A percentile compares a stretch with the other conserved stretches of the same genome.
These are phyloP conservation scores for Kodamaea lidongshanica DNA, from an alignment of 805 yeast genomes.

Conservation along the genomic window DNA sequence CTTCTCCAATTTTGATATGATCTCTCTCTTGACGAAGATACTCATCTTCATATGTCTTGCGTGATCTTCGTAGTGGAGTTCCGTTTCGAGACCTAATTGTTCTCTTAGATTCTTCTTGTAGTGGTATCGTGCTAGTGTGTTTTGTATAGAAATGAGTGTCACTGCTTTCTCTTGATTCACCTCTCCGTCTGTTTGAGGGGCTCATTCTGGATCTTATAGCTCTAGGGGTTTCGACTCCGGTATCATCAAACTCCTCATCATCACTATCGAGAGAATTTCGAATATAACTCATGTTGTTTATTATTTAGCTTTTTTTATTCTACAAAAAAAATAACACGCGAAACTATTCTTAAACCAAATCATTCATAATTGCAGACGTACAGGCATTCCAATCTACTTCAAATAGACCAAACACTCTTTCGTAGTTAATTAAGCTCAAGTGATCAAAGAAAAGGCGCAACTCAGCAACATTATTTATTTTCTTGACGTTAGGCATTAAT, in stretches of 20 bases:
- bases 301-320: no score
- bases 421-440: constrained; percentile 59
- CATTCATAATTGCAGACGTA: constrained; percentile 51
- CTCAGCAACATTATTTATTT: constrained; percentile 36
- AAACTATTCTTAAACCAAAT: constrained; percentile 28
- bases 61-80: constrained; percentile 17
- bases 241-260: constrained; percentile 28
- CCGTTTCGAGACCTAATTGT: constrained; percentile 12
- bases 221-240: constrained; percentile 23
- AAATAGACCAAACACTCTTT: constrained; percentile 51
- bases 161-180: constrained; percentile 4
- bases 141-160: constrained; percentile 1
- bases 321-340: no score
- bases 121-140: constrained; percentile 11
- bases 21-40: no score
- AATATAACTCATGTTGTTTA: constrained; percentile 2
- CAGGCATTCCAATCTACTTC: constrained; percentile 35
- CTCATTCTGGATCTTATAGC: no score
- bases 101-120: constrained; percentile 8
- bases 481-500: constrained; percentile 38
- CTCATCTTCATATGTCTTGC: no score
- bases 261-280: constrained; percentile 12
- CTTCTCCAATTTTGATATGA: no score
- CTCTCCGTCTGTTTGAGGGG: no score
- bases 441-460: constrained; percentile 62